Conservation (phyloP, 2,329 filamentous ascomycete species). For the Ophiostoma angusticollis region DNA sequence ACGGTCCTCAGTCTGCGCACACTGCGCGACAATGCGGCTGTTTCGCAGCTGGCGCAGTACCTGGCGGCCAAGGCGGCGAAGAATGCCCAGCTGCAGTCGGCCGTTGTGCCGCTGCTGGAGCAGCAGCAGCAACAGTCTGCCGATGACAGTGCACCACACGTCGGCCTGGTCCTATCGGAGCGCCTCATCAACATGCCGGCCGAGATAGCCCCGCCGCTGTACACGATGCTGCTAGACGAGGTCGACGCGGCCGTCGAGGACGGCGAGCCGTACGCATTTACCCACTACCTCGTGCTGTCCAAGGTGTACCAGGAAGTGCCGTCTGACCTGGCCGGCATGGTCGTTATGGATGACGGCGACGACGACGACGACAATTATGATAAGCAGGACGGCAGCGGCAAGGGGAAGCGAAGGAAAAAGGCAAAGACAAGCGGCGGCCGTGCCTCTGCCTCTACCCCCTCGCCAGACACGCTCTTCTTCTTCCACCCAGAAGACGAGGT, state of each 20-base stretch:
- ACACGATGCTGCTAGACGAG: slow-evolving; percentile 87
- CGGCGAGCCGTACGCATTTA: slow-evolving; percentile 83
- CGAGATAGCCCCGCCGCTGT: slow-evolving; percentile 85
- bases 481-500: slow-evolving; percentile 96
- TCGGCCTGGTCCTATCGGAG: slow-evolving; percentile 84
- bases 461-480: slow-evolving; percentile 49
- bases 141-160: slow-evolving; percentile 27
- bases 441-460: slow-evolving; percentile 24
- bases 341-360: slow-evolving; percentile 8
- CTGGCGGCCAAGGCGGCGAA: slow-evolving; percentile 45
- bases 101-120: slow-evolving; percentile 43
- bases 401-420: slow-evolving; percentile 54
- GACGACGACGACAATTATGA: slow-evolving; percentile 54
- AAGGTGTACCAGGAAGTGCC: slow-evolving; percentile 87
- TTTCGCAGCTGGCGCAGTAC: slow-evolving; percentile 61
- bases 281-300: slow-evolving; percentile 82
- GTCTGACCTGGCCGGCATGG: slow-evolving; percentile 44
- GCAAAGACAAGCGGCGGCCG: slow-evolving; percentile 16
- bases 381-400: slow-evolving; percentile 28
- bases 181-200: slow-evolving; percentile 94
- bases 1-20: slow-evolving; percentile 74
- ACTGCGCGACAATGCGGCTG: slow-evolving; percentile 61
- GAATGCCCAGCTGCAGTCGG: slow-evolving; percentile 37
- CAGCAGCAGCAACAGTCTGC: slow-evolving; percentile 22
- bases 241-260: slow-evolving; percentile 79